phyloP scores from a whole-genome alignment of 257 asterid genomes.

The Gentiana straminea region DNA sequence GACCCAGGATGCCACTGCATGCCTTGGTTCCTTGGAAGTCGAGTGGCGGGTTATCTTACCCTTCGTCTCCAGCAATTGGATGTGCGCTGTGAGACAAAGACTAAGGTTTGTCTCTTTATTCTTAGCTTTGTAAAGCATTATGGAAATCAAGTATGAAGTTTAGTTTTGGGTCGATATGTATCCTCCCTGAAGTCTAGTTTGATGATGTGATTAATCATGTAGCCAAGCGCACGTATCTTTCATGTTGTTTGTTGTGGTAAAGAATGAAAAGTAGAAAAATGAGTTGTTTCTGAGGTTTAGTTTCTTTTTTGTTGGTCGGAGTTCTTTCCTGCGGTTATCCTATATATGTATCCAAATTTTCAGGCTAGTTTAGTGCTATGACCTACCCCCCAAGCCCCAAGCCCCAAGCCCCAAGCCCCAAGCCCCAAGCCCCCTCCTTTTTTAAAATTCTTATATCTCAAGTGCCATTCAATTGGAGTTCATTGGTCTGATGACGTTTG shows the following conservation, averaged over 20 bases:
- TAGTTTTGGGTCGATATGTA: too few relatives aligned
- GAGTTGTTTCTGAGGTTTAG: neutral
- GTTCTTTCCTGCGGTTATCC: neutral
- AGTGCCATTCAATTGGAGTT: too few relatives aligned
- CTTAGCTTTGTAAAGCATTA: neutral
- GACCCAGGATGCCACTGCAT: constrained; percentile 73
- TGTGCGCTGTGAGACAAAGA: constrained; percentile 71
- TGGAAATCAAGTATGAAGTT: neutral
- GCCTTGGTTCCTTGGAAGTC: constrained; percentile 68
- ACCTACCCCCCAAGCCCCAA: too few relatives aligned
- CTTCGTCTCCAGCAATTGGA: constrained; percentile 75
- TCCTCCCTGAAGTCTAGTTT: too few relatives aligned
- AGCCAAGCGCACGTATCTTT: too few relatives aligned
- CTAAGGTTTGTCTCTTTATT: constrained; percentile 36
- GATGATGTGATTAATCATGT: too few relatives aligned
- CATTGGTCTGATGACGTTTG: neutral
- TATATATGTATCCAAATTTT: too few relatives aligned
- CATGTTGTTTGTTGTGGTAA: neutral
- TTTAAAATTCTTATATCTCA: too few relatives aligned
- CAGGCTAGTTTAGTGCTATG: too few relatives aligned
- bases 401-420: too few relatives aligned
- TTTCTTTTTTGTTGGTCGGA: too few relatives aligned
- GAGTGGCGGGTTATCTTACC: constrained; percentile 65
- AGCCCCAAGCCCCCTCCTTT: too few relatives aligned
- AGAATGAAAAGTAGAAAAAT: neutral